Evolutionary conservation across 2,329 filamentous ascomycete species (phyloP).

Genomic region (Apiospora malaysiana): DNA sequence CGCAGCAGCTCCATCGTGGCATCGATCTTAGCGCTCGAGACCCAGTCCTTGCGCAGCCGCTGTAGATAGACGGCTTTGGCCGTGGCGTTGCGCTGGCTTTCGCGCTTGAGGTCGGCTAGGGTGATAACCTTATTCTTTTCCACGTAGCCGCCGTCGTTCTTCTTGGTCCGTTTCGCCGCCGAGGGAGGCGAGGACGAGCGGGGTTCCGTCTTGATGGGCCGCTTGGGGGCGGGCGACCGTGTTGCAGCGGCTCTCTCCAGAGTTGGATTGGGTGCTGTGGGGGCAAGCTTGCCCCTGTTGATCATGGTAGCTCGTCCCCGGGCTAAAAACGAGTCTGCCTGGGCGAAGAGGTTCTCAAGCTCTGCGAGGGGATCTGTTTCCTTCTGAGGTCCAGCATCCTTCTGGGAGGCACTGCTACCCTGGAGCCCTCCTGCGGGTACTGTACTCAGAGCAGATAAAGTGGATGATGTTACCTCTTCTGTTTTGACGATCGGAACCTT

Average conservation of each 20-base stretch:
- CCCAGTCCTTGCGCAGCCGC: slow-evolving; percentile 35
- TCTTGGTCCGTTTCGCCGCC: slow-evolving; percentile 26
- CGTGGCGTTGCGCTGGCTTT: slow-evolving; percentile 31
- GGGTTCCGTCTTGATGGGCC: neutral
- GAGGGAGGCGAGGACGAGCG: neutral
- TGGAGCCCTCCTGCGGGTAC: neutral
- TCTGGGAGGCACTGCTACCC: neutral
- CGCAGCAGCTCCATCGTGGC: slow-evolving; percentile 38
- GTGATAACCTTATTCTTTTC: slow-evolving; percentile 26
- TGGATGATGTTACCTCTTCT: neutral
- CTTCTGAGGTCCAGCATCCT: neutral
- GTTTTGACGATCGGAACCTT: neutral
- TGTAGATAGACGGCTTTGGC: slow-evolving; percentile 36
- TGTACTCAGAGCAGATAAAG: neutral
- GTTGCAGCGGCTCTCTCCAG: no score
- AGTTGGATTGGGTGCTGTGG: neutral
- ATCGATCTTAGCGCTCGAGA: slow-evolving; percentile 39
- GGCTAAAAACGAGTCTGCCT: neutral
- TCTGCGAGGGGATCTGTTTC: neutral
- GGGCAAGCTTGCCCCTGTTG: neutral
- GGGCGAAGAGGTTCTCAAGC: neutral
- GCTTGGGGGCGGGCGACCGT: neutral
- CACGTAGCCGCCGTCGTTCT: slow-evolving; percentile 22
- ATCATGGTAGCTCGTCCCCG: neutral
- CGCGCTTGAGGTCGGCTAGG: slow-evolving; percentile 35